Conservation (phyloP, 108 stramenopile genomes). For the Nitzschia inconspicua region DNA sequence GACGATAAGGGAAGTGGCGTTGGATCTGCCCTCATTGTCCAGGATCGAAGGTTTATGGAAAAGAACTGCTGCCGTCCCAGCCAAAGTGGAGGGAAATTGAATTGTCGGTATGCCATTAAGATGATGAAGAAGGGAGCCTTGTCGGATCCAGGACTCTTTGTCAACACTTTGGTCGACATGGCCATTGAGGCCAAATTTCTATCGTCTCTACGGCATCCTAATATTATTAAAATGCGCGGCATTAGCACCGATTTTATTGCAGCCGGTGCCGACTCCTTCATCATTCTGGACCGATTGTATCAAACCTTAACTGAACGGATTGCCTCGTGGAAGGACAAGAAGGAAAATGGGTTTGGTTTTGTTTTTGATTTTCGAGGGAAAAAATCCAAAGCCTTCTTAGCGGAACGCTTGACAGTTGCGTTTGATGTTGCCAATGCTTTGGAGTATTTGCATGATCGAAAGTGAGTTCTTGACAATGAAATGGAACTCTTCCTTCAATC, state of each 20-base stretch:
- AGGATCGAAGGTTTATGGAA: slow-evolving; percentile 65
- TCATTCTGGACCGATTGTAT: slow-evolving; percentile 63
- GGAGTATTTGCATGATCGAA: slow-evolving; percentile 55
- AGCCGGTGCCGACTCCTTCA: slow-evolving; percentile 22
- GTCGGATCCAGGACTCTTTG: slow-evolving; percentile 38
- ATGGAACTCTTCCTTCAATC: too few species aligned
- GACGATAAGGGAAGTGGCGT: slow-evolving; percentile 44
- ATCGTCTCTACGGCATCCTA: slow-evolving; percentile 58
- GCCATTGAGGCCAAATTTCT: slow-evolving; percentile 61
- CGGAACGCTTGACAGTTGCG: slow-evolving; percentile 53
- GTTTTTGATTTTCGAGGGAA: slow-evolving; percentile 58
- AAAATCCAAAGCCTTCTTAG: slow-evolving; percentile 41
- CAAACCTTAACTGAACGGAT: slow-evolving; percentile 49
- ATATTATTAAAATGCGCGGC: slow-evolving; percentile 74
- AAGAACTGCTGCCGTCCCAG: slow-evolving; percentile 44
- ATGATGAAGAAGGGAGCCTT: slow-evolving; percentile 37
- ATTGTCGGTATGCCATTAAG: slow-evolving; percentile 68
- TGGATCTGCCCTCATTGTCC: slow-evolving; percentile 36
- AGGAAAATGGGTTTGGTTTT: slow-evolving; percentile 36
- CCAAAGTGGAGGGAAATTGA: too few species aligned
- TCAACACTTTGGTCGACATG: slow-evolving; percentile 57
- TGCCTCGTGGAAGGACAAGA: slow-evolving; percentile 36
- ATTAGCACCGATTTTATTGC: background rate
- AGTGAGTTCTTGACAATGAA: slow-evolving; percentile 42
- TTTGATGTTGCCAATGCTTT: slow-evolving; percentile 60